Conservation (phyloP, 495 filamentous ascomycete genomes). For the Neurospora terricola region DNA sequence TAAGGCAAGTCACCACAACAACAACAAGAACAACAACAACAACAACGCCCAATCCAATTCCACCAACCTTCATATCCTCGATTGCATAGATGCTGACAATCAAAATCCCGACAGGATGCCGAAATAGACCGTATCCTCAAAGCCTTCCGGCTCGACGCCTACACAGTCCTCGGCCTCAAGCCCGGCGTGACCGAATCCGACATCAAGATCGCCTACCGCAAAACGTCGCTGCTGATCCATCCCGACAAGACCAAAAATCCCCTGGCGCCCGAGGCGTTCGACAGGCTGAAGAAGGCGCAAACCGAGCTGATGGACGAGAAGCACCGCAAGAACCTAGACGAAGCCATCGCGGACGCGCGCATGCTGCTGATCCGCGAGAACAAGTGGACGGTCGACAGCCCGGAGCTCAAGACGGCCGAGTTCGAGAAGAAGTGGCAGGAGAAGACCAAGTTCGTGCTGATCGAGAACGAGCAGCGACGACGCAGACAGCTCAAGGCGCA, state of each 20-base stretch:
- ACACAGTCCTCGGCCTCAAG: constrained; percentile 91
- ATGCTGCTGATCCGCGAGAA: constrained; percentile 87
- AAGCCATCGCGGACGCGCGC: constrained; percentile 91
- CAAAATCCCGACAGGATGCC: constrained; percentile 54
- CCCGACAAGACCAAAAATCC: constrained; percentile 96
- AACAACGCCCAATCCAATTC: background rate
- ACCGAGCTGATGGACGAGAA: constrained; percentile 89
- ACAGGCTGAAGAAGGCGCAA: constrained; percentile 91
- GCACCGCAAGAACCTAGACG: constrained; percentile 73
- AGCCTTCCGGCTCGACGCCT: constrained; percentile 84
- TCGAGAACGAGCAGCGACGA: constrained; percentile 82
- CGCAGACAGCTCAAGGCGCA: constrained; percentile 83
- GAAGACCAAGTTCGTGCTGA: constrained; percentile 84
- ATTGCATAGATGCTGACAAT: background rate
- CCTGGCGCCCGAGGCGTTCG: constrained; percentile 87
- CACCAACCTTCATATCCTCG: background rate
- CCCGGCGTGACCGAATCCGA: constrained; percentile 92
- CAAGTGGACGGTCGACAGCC: constrained; percentile 82
- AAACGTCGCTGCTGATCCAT: constrained; percentile 95
- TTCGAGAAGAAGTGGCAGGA: constrained; percentile 79
- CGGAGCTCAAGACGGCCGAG: constrained; percentile 70
- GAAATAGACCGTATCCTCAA: constrained; percentile 92
- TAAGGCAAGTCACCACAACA: constrained; percentile 44
- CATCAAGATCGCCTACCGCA: constrained; percentile 89
- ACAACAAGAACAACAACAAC: background rate